Conservation (phyloP, 2,329 filamentous ascomycete species). For the Akanthomyces dipterigenus region DNA sequence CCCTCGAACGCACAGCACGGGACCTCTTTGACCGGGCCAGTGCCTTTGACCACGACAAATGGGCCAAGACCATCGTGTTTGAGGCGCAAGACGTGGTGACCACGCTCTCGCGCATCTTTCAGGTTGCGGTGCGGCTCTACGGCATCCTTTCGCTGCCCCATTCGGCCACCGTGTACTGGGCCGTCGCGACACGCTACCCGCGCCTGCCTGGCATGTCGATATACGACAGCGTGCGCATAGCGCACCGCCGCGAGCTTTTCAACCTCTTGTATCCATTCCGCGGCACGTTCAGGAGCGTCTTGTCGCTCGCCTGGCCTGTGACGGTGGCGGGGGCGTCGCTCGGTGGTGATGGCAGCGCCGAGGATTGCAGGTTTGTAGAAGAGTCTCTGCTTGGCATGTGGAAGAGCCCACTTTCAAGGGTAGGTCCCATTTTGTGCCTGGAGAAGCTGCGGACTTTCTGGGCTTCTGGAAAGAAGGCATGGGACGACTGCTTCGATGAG, state of each 20-base stretch:
- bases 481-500: background rate
- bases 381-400: background rate
- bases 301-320: background rate
- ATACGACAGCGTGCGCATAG: background rate
- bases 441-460: background rate
- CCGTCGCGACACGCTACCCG: background rate
- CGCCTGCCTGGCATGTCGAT: background rate
- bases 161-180: background rate
- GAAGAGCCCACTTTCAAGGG: background rate
- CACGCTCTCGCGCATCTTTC: background rate
- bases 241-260: background rate
- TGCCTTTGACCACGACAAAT: background rate
- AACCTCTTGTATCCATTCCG: background rate
- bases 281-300: background rate
- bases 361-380: background rate
- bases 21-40: background rate
- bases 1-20: background rate
- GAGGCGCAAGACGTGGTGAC: background rate
- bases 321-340: background rate
- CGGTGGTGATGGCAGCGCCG: background rate
- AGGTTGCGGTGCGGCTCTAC: background rate
- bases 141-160: background rate
- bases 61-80: background rate
- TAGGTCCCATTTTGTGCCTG: background rate
- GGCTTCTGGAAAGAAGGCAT: background rate